These are phyloP conservation scores for Aspergillus novoparasiticus DNA, from an alignment of 2,329 filamentous ascomycete species.

Conservation along the genomic window DNA sequence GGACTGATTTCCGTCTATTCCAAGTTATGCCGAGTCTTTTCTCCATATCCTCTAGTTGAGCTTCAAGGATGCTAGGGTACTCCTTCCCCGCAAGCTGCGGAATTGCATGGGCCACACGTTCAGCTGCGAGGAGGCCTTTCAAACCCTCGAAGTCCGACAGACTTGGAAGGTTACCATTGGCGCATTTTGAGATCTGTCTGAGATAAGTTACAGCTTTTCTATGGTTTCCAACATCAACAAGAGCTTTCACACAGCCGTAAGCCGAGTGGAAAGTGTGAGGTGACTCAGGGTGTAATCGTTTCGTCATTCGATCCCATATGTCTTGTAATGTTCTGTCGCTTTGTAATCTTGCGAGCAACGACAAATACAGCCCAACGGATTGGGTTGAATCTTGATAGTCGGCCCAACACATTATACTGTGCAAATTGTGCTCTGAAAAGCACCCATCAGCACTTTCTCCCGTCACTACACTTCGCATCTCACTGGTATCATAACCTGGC, in stretches of 20 bases:
- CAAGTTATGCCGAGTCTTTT: constrained; percentile 34
- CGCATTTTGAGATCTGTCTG: constrained; percentile 26
- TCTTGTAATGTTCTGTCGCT: constrained; percentile 22
- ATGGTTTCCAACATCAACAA: constrained; percentile 27
- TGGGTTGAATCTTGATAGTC: background rate
- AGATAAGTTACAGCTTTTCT: constrained; percentile 28
- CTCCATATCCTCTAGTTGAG: constrained; percentile 32
- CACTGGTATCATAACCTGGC: constrained; percentile 20
- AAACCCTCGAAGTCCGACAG: constrained; percentile 26
- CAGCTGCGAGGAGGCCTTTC: constrained; percentile 23
- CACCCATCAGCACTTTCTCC: constrained; percentile 17
- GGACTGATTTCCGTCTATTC: constrained; percentile 21
- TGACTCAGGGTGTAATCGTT: constrained; percentile 9
- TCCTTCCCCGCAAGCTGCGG: constrained; percentile 27
- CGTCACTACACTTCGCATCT: constrained; percentile 26
- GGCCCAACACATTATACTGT: constrained; percentile 24
- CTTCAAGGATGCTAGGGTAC: constrained; percentile 27
- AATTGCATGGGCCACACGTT: constrained; percentile 23
- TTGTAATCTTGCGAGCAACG: constrained; percentile 30
- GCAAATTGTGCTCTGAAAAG: constrained; percentile 13
- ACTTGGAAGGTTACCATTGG: constrained; percentile 25
- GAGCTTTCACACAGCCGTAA: constrained; percentile 28
- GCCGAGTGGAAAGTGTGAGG: constrained; percentile 16
- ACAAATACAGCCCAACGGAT: constrained; percentile 23
- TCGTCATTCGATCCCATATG: constrained; percentile 27